Base-by-base conservation (phyloP, 164 flowering plant genomes). In the Annona cherimola region DNA sequence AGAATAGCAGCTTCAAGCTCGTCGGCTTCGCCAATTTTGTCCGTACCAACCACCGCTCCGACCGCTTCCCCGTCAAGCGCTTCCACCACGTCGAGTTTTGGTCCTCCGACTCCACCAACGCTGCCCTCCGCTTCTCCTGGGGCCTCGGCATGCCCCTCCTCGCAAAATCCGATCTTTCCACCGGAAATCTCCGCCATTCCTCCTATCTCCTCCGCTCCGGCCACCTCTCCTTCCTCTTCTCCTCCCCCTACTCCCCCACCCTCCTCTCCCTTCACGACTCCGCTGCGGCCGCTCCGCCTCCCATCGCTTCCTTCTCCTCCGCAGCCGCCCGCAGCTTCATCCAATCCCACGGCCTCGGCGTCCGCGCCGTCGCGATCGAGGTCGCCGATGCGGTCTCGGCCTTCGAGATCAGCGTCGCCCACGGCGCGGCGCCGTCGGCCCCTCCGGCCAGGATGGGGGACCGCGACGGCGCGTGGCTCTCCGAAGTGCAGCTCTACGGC, bases 1-100 rank as follows among this genome's bases (percentile, higher is more conserved):
- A 43, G 2, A 67, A 26, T 5, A 62, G 42, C 67, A 71, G 6
- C 45, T 86, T 85, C 82, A 86, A 84, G 85, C 85, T 88, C 1
- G 86, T 83, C 16, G 97, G 94, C 0, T 83, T 73, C 86, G 45
- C 79, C 45, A 87, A 86, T 66, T 90, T 90, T 85, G 84, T 82
- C 69, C 88, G 96, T 20, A 12, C 74, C 61, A 90, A 92, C 73
- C 98, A 91, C 18, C 77, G 61, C 43, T 89, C 98, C 26, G 98
- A 93, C 74, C 81, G 80, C 0, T 89, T 90, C 86, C 20, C 61
- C 3, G 89, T 87, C 39, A 79, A 73, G 35, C 80, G 87, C 2
- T 93, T 89, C 92, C 94, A 93, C 86, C 98, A 93, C 75, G 63
- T 93, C 45, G 98, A 93, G 79, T 91, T 93, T 84, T 93, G 90